Percentiles rank a stretch among this genome's conserved stretches.
These are phyloP conservation scores for Umbilicus rupestris DNA, from an alignment of 164 flowering plant species.

Conservation along the genomic window DNA sequence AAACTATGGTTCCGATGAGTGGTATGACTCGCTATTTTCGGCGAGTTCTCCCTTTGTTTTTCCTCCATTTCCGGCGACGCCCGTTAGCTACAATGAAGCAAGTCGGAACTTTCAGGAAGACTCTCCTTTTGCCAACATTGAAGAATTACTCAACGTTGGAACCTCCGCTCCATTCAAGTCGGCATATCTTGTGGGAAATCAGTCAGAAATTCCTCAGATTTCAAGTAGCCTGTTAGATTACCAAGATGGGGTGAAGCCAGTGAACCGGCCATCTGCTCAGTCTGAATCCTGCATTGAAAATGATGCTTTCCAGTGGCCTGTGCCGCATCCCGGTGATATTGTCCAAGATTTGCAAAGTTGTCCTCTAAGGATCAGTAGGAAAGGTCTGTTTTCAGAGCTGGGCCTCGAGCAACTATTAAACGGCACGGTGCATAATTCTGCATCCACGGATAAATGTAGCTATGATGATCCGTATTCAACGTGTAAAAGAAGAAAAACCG, in stretches of 20 bases:
- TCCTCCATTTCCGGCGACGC: constrained; percentile 14
- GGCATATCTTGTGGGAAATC: constrained; percentile 12
- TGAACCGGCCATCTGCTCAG: too few relatives aligned
- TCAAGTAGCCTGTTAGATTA: constrained; percentile 14
- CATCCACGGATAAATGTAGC: constrained; percentile 1
- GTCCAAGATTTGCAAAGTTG: constrained; percentile 17
- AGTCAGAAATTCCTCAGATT: constrained; percentile 17
- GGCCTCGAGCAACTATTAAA: constrained; percentile 49
- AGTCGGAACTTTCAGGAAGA: constrained; percentile 16
- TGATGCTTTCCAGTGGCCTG: constrained; percentile 33
- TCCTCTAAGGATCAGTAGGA: constrained; percentile 18
- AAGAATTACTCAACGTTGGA: constrained; percentile 9
- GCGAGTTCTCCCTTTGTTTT: constrained; percentile 14
- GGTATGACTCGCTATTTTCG: constrained; percentile 27
- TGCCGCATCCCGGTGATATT: too few relatives aligned
- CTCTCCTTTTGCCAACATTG: constrained; percentile 9
- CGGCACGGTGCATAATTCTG: constrained; percentile 22
- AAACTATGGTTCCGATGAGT: constrained; percentile 19
- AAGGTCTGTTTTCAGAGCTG: constrained; percentile 50
- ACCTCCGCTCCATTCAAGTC: constrained; percentile 8
- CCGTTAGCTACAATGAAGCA: constrained; percentile 12
- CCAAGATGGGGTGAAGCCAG: too few relatives aligned
- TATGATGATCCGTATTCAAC: constrained; percentile 36
- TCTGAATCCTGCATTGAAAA: too few relatives aligned
- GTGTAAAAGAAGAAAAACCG: constrained; percentile 32